A percentile compares a stretch with the other conserved stretches of the same genome.
phyloP scores from a whole-genome alignment of 2,329 filamentous ascomycete species.

The Didymella glomerata region DNA sequence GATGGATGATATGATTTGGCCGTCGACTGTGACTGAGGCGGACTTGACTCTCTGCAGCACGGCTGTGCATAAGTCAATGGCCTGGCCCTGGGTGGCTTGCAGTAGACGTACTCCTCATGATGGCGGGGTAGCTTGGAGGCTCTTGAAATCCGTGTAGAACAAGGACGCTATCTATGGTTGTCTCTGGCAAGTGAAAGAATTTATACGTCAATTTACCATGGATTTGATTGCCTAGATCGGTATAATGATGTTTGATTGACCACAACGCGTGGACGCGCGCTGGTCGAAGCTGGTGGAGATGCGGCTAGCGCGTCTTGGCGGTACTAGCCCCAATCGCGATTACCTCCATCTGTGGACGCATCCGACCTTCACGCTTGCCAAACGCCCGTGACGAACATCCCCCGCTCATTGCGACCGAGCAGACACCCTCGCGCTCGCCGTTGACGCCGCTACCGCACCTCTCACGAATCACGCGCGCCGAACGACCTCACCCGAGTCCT shows the following conservation, averaged over 20 bases:
- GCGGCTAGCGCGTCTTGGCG: slow-evolving; percentile 32
- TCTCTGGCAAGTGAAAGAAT: not conserved
- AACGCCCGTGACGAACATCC: slow-evolving; percentile 30
- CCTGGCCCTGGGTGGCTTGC: slow-evolving; percentile 13
- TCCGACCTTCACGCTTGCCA: slow-evolving; percentile 35
- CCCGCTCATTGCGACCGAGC: slow-evolving; percentile 27
- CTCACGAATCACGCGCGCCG: slow-evolving; percentile 17
- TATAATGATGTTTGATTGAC: slow-evolving; percentile 7
- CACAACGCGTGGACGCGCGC: slow-evolving; percentile 23
- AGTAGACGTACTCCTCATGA: slow-evolving; percentile 36
- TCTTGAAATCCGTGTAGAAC: too few relatives aligned
- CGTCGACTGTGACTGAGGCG: slow-evolving; percentile 93
- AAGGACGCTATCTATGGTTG: not conserved
- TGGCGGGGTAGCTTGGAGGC: slow-evolving; percentile 24
- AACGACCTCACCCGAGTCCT: slow-evolving; percentile 30
- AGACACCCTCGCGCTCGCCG: slow-evolving; percentile 32
- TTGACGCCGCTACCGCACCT: slow-evolving; percentile 16
- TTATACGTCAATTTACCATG: slow-evolving; percentile 8
- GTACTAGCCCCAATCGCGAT: slow-evolving; percentile 40
- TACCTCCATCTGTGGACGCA: slow-evolving; percentile 27
- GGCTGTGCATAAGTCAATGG: slow-evolving; percentile 61
- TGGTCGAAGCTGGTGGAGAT: slow-evolving; percentile 14
- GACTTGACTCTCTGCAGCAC: slow-evolving; percentile 94
- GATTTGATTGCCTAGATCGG: slow-evolving; percentile 10
- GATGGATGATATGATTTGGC: slow-evolving; percentile 87